phyloP scores from a whole-genome alignment of 495 filamentous ascomycete genomes.

The Trichoderma asperelloides region DNA sequence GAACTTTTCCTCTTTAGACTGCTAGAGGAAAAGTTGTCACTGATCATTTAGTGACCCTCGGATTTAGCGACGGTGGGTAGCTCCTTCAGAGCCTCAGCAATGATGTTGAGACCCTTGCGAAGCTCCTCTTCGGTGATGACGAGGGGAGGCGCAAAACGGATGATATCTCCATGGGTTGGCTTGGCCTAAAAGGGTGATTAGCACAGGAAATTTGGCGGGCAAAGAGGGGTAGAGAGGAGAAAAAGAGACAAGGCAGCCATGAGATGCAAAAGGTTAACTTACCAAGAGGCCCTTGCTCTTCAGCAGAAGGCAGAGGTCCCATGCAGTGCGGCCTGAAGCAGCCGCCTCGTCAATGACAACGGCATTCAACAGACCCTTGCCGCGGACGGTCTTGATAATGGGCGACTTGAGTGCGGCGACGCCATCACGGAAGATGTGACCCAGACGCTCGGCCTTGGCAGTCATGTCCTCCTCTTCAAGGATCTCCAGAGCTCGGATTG shows the following conservation, averaged over 20 bases:
- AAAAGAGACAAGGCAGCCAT: slow-evolving; percentile 9
- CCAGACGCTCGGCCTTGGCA: slow-evolving; percentile 68
- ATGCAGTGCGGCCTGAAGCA: slow-evolving; percentile 79
- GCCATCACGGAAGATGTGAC: slow-evolving; percentile 75
- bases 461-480: slow-evolving; percentile 86
- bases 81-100: slow-evolving; percentile 67
- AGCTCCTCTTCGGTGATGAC: slow-evolving; percentile 85
- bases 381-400: slow-evolving; percentile 74
- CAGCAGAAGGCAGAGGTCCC: slow-evolving; percentile 92
- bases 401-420: slow-evolving; percentile 61
- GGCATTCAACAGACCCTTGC: slow-evolving; percentile 92
- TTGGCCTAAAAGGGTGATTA: slow-evolving; percentile 58
- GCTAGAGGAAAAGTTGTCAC: not conserved
- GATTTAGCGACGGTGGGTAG: slow-evolving; percentile 33
- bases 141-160: slow-evolving; percentile 81
- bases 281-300: slow-evolving; percentile 94
- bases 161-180: slow-evolving; percentile 97
- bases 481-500: slow-evolving; percentile 91
- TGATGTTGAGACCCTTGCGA: slow-evolving; percentile 59
- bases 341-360: slow-evolving; percentile 91
- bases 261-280: slow-evolving; percentile 19
- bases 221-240: not conserved
- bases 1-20: not conserved
- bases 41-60: slow-evolving; percentile 4
- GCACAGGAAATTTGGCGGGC: slow-evolving; percentile 14